Percentiles rank a stretch among this genome's conserved stretches.
Evolutionary conservation across 108 stramenopile species (phyloP).

Genomic region (Skeletonema potamos): DNA sequence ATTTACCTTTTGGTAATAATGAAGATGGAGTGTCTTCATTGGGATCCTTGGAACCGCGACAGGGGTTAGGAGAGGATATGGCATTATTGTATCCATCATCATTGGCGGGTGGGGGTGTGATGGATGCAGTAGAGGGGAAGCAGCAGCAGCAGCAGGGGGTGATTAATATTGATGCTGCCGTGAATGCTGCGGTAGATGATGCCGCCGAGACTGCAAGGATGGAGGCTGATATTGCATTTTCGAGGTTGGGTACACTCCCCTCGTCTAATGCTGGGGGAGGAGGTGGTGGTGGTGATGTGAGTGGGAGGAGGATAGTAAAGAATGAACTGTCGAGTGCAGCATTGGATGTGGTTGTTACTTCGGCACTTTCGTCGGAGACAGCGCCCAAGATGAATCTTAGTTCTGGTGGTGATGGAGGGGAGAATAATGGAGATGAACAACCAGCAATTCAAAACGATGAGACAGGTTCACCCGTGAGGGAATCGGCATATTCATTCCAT

Average conservation of each 20-base stretch:
- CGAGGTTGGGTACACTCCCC: background rate
- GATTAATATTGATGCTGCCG: too few species aligned
- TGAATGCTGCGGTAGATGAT: too few species aligned
- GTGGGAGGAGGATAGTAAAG: background rate
- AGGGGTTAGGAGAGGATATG: background rate
- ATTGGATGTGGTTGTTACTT: background rate
- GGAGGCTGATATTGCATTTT: background rate
- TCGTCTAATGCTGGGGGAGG: background rate
- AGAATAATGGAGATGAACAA: background rate
- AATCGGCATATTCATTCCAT: background rate
- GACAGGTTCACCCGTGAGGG: background rate
- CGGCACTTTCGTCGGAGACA: background rate
- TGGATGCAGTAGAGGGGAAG: too few species aligned
- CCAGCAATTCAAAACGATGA: background rate
- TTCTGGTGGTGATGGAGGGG: background rate
- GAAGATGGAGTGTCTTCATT: background rate
- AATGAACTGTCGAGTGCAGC: background rate
- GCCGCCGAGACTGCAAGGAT: background rate
- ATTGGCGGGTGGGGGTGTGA: too few species aligned
- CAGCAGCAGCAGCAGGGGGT: too few species aligned
- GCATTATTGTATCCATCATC: too few species aligned
- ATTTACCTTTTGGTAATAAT: conserved; percentile 2
- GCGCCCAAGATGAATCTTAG: background rate
- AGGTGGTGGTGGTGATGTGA: background rate
- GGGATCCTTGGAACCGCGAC: background rate